A percentile compares a stretch with the other conserved stretches of the same genome.
These are phyloP conservation scores for apple (Malus domestica) DNA, from an alignment of 306 rosid species.

Conservation along the genomic window DNA sequence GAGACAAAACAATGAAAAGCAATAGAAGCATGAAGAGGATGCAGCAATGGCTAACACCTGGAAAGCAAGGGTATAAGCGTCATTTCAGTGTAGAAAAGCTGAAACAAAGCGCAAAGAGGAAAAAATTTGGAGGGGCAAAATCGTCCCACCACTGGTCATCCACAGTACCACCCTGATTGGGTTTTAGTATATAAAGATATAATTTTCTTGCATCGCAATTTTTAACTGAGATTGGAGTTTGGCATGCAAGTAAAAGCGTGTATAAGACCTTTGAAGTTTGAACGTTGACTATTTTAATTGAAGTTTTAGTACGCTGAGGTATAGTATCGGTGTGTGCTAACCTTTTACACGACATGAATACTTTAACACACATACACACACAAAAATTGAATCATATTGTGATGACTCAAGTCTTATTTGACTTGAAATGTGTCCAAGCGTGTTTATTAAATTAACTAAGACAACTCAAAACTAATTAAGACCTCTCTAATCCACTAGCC, in stretches of 20 bases:
- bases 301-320: not conserved
- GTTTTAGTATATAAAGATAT: no score
- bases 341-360: not conserved
- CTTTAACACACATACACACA: not conserved
- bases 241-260: not conserved
- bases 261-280: not conserved
- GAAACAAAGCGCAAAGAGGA: no score
- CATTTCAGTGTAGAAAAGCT: no score
- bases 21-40: no score
- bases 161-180: no score
- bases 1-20: no score
- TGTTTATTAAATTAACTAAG: not conserved
- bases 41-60: no score
- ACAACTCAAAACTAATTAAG: not conserved
- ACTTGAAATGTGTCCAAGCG: not conserved
- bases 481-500: not conserved
- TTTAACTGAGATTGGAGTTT: not conserved
- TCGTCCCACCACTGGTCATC: no score
- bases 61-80: no score
- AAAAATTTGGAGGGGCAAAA: no score
- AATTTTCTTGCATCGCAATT: not conserved
- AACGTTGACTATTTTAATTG: conserved; percentile 2
- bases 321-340: not conserved
- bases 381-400: no score
- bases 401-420: conserved; percentile 2